Base-by-base conservation (phyloP, 177 flowering plant genomes). In the Vitis hybrid region DNA sequence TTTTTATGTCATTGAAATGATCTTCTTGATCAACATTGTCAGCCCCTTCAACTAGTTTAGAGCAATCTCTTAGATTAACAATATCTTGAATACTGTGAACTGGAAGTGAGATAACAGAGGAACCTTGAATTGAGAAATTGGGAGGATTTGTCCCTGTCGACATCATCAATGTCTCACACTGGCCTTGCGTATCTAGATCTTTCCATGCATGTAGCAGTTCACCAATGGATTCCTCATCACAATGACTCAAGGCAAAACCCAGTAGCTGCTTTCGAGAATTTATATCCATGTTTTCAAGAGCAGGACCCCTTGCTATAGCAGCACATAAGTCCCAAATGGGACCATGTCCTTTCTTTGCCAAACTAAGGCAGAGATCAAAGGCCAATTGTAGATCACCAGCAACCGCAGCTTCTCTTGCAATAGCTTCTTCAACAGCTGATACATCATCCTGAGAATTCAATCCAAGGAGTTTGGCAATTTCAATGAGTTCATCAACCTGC, bases 321-420 rank as follows among this genome's bases (percentile, higher is more conserved):
- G 97, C 94, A 86, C 95, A 92, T 62, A 96, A 79, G 74, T 96
- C 99, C 99, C 99, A 96, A 69, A 90, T 74, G 31, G 76, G 75
- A 68, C 98, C 98, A 78, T 94, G 94, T 2, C 97, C 96, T 76
- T 90, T 94, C 74, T 82, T 88, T n/a, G 91, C 86, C 78, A 96
- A 81, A 80, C 81, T 80, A 83, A 94, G 90, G 76, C 99, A 96
- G 15, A 90, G 90, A 81, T 92, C 97, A 82, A 85, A 90, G 51
- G 99, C 96, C 77, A 90, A 78, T 75, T 94, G 98, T 60, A 96
- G 83, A 83, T 96, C 98, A 69, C 97, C 98, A 51, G 92, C 84
- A 70, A 87, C 97, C 57, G 98, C 99, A 73, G 99, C 98, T 84
- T 96, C 99, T 82, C 99, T 85, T 65, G 99, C 97, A 79, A 92